These are phyloP conservation scores for Diaporthe aspalathi DNA, from an alignment of 2,329 filamentous ascomycete genomes.

Conservation along the genomic window DNA sequence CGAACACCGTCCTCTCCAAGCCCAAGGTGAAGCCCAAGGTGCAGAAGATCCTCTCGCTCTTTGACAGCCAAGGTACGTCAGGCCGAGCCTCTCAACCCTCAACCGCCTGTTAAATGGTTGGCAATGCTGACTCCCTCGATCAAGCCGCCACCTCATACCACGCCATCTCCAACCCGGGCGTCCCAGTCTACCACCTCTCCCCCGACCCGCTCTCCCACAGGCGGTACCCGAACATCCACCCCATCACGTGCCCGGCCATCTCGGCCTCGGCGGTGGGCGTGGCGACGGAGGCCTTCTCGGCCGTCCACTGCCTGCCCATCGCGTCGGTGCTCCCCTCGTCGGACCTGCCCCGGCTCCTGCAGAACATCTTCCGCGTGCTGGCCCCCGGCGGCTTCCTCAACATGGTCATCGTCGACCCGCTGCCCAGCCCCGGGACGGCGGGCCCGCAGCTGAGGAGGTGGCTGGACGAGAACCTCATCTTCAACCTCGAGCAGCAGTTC, in stretches of 20 bases:
- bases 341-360: constrained; percentile 67
- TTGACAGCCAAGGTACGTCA: constrained; percentile 62
- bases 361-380: constrained; percentile 67
- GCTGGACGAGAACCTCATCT: constrained; percentile 70
- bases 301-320: constrained; percentile 65
- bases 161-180: constrained; percentile 55
- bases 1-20: constrained; percentile 29
- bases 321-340: constrained; percentile 67
- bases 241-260: constrained; percentile 53
- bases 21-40: constrained; percentile 41
- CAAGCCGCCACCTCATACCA: constrained; percentile 63
- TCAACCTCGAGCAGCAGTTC: constrained; percentile 69
- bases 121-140: constrained; percentile 2
- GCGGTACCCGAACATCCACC: constrained; percentile 54
- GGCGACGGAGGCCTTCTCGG: constrained; percentile 57
- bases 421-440: constrained; percentile 65
- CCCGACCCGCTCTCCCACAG: constrained; percentile 52
- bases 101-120: neutral
- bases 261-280: constrained; percentile 52
- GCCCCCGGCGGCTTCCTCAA: constrained; percentile 66
- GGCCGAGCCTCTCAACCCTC: constrained; percentile 44
- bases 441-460: constrained; percentile 69
- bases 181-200: constrained; percentile 60
- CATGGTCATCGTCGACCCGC: constrained; percentile 71
- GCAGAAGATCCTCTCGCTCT: constrained; percentile 59